Conservation (phyloP, 176 grass and related monocot species). For the Carex pumila region DNA sequence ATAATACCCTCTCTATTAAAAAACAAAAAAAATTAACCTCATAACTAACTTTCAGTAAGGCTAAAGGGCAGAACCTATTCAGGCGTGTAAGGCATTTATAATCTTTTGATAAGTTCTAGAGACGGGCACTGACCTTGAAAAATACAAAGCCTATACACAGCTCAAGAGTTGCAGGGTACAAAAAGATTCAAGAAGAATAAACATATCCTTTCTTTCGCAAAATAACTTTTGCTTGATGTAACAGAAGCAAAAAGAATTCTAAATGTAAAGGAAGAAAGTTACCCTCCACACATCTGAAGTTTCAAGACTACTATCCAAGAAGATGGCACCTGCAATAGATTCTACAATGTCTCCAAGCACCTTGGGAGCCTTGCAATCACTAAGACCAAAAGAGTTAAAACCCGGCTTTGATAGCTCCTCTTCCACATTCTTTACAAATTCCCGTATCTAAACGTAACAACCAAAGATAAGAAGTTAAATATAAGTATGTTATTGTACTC, state of each 20-base stretch:
- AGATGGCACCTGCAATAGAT: constrained; percentile 90
- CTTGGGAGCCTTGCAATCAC: constrained; percentile 96
- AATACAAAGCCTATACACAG: neutral
- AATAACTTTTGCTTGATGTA: neutral
- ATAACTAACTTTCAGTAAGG: neutral
- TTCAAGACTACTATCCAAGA: constrained; percentile 62
- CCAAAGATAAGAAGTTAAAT: constrained; percentile 1
- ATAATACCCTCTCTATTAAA: neutral
- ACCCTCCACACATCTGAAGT: constrained; percentile 86
- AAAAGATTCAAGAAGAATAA: neutral
- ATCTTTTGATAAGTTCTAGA: neutral
- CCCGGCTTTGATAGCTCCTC: constrained; percentile 74
- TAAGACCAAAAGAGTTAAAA: constrained; percentile 96
- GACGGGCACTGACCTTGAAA: neutral
- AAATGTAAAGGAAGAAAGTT: constrained; percentile 12
- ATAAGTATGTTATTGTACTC: constrained; percentile 15
- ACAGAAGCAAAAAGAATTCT: neutral
- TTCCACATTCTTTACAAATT: constrained; percentile 96
- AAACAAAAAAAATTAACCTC: neutral
- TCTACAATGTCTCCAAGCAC: constrained; percentile 96
- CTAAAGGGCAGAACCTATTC: neutral
- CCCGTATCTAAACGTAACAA: constrained; percentile 59
- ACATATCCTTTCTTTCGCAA: neutral
- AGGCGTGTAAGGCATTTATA: neutral
- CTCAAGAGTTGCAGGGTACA: neutral